Evolutionary conservation across 495 filamentous ascomycete species (phyloP), one percentile per base, ranked within the genome.

Genomic region (Penicillium dipodomyicola): DNA sequence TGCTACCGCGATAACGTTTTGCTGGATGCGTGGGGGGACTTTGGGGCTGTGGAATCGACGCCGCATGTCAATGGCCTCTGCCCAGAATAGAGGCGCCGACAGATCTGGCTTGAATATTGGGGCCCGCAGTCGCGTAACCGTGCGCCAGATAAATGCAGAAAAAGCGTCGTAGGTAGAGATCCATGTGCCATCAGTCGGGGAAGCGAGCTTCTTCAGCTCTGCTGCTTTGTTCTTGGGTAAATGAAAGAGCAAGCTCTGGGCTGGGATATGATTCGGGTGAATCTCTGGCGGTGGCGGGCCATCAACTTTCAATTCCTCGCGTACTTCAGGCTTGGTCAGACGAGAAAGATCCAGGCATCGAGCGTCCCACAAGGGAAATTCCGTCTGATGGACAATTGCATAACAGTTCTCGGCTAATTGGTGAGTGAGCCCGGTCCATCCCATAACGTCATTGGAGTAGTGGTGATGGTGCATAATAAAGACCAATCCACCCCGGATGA

Each of bases 151-250:
- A 45, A 72, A 72, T 5, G 76, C 74, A 1, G 65, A 62, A 39
- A 70, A 75, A 22, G 75, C 74, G 45, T 78, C 74, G 40, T 74
- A 77, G 8, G 70, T 77, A 0, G 76, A 79, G 45, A 78, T 69
- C 68, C 68, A 74, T 7, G 64, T 29, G 5, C 42, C 70, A 49
- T 71, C 55, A 14, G 57, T 41, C 1, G 73, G 73, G 0, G 51
- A 58, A 0, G 73, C 72, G 2, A 76, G 61, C 27, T 57, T 62
- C 56, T 77, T 76, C 2, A 78, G 52, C 47, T 72, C 67, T 0
- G 71, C 69, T 2, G 72, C 72, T 37, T 75, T 76, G 63, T 71
- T 76, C 58, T 71, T 72, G 15, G 71, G 71, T 3, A 77, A 61
- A 33, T 78, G 72, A 56, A 77, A 72, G 4, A 78, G 62, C 19